Base-by-base conservation (phyloP, 164 flowering plant species). In the Nelumbo lutea region DNA sequence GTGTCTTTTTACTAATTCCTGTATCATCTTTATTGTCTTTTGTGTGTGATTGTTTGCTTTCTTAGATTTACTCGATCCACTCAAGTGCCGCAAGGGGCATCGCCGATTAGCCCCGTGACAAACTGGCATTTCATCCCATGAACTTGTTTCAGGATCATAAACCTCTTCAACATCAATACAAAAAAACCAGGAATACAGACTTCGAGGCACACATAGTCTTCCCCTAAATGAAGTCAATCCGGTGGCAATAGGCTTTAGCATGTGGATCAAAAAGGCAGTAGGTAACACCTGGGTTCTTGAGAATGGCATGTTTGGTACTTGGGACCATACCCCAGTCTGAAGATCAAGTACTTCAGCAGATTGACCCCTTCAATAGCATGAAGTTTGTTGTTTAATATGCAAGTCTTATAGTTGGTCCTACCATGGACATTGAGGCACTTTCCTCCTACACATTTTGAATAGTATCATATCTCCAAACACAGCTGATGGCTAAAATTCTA, bases 341-440 rank as follows among this genome's bases (percentile, higher is more conserved):
- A 96, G 98, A 72, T 93, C 96, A 77, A 79, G 88, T 7, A 85
- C 92, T 78, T 93, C 96, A 15, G 93, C 98, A 64, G 96, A 89
- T 43, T 88, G 96, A 93, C 96, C 46, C 96, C 98, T 72, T 96
- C 98, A 70, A 93, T 79, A 62, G 76, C 79, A 60, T 76, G 76
- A 46, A 79, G 75, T 61, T 79, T 79, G 61, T 79, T 68, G 71
- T 79, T 76, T 52, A 79, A 71, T 9, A 76, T 50, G 42, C 77
- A 70, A 2, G 77, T 79, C 71, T 76, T 79, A 64, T 78, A 77
- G 69, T 77, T 77, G 1, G 82, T 80, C 76, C 82, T 79, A 65
- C 78, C 5, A 62, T 61, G 13, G 70, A 77, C 80, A 77, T 79
- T 51, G 82, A 56, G 10, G 46, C 67, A 7, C 70, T 87, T 76